These are phyloP conservation scores for Ganoderma resinaceum DNA, from an alignment of 1,284 basidiomycete genomes.

Conservation along the genomic window DNA sequence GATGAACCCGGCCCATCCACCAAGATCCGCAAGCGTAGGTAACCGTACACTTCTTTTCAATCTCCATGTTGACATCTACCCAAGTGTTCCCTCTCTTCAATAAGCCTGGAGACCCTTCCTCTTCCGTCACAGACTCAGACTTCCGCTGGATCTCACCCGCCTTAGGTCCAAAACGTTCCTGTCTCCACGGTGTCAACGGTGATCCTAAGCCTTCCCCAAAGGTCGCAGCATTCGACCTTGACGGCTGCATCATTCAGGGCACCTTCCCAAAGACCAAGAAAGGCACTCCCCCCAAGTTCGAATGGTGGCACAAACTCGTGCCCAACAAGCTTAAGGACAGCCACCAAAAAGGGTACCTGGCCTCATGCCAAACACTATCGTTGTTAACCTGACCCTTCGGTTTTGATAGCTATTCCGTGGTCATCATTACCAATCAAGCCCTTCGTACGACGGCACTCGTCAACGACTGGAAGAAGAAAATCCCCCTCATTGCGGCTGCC, in stretches of 20 bases:
- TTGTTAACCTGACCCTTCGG: not conserved
- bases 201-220: conserved; percentile 55
- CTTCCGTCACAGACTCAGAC: conserved; percentile 24
- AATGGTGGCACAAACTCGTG: conserved; percentile 81
- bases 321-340: conserved; percentile 68
- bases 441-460: conserved; percentile 54
- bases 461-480: conserved; percentile 78
- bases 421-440: conserved; percentile 85
- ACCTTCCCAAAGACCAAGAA: conserved; percentile 55
- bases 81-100: conserved; percentile 23
- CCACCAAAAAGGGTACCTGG: conserved; percentile 64
- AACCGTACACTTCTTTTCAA: not conserved
- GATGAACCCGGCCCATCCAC: conserved; percentile 11
- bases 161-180: conserved; percentile 61
- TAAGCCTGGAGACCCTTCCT: conserved; percentile 7
- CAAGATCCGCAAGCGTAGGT: conserved; percentile 30
- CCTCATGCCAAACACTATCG: not conserved
- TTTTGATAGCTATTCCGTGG: conserved; percentile 67
- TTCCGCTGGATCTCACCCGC: conserved; percentile 67
- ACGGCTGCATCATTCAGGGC: conserved; percentile 85
- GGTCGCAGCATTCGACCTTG: conserved; percentile 87
- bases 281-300: conserved; percentile 62
- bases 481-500: conserved; percentile 70
- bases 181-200: conserved; percentile 68
- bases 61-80: not conserved